Base-by-base conservation (phyloP, 371 early-diverging fungal genomes). In the Choanephora cucurbitarum region DNA sequence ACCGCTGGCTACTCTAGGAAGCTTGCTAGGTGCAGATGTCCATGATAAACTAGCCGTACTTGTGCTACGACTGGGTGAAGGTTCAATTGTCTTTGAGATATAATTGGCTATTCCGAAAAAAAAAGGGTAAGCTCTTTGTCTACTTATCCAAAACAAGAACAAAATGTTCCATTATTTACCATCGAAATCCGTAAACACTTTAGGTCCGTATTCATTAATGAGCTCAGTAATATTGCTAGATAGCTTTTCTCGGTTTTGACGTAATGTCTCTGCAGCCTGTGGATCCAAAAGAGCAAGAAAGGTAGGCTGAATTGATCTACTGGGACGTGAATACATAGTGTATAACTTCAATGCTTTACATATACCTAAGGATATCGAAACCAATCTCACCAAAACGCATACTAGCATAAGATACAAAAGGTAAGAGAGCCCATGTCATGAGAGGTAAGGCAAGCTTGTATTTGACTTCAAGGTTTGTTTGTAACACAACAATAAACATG, bases 381-480 rank as follows among this genome's bases (percentile, higher is more conserved):
- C 93, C 95, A 48, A 82, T 85, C 62, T 96, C 96, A 54, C 91
- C 89, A 58, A 90, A 90, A 17, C 85, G 80, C 52, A 96, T 75
- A 28, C 92, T 85, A n/a, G 87, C 85, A 66, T 87, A 89, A 49
- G 90, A 87, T 44, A 91, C 76, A 34, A 88, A 72, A 15, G 92
- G 87, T 13, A 90, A 62, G 6, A 80, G 50, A 21, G 70, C 63
- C 63, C 84, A 75, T n/a, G 80, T 77, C 34, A 73, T 47, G 7
- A 83, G 34, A 15, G 84, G 84, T 14, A 70, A 58, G 13, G 56
- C 8, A 2, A 64, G 44, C 23, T 73, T 64, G 64, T 67, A 70
- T 23, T 62, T 62, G n/a, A 56, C 52, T 10, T 66, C 52, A 44
- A 61, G 54, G 34, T 60, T 49, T 9, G 70, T 71, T 47, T 70